Percentiles rank a stretch among this genome's conserved stretches.
Evolutionary conservation across 352 stramenopile species (phyloP).

Genomic region (Globisporangium heterothallicum): DNA sequence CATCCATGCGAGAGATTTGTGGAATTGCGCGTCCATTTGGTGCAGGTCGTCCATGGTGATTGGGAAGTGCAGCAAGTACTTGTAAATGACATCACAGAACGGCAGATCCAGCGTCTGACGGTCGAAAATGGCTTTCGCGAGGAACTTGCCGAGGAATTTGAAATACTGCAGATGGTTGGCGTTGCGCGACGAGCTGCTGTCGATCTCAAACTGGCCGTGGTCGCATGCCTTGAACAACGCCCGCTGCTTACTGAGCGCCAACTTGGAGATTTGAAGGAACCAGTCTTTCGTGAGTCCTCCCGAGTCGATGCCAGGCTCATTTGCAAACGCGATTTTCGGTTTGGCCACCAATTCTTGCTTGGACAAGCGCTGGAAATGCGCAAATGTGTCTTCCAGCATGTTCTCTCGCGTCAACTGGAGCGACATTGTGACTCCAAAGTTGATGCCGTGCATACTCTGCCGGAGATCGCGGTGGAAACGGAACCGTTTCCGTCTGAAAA

Average conservation of each 20-base stretch:
- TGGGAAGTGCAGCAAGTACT: slow-evolving; percentile 48
- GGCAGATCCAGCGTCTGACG: slow-evolving; percentile 77
- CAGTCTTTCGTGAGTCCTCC: slow-evolving; percentile 88
- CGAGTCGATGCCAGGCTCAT: slow-evolving; percentile 84
- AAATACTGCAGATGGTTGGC: slow-evolving; percentile 37
- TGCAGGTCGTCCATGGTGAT: slow-evolving; percentile 55
- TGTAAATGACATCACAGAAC: slow-evolving; percentile 68
- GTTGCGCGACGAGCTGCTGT: slow-evolving; percentile 26
- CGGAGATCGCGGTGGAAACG: slow-evolving; percentile 77
- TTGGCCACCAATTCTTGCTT: slow-evolving; percentile 58
- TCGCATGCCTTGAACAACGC: slow-evolving; percentile 56
- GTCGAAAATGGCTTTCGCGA: slow-evolving; percentile 86
- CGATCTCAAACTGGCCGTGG: slow-evolving; percentile 41
- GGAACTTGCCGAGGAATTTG: slow-evolving; percentile 69
- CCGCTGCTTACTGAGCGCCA: slow-evolving; percentile 24
- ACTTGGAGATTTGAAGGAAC: slow-evolving; percentile 75
- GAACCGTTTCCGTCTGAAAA: slow-evolving; percentile 83
- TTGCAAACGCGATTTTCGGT: slow-evolving; percentile 73
- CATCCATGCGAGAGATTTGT: slow-evolving; percentile 84
- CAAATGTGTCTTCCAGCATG: slow-evolving; percentile 69
- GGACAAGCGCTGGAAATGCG: slow-evolving; percentile 37
- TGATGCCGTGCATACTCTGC: slow-evolving; percentile 26
- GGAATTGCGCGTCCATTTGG: slow-evolving; percentile 72
- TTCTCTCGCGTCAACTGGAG: slow-evolving; percentile 46
- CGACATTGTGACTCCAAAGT: slow-evolving; percentile 28